Conservation (phyloP, 2,329 filamentous ascomycete genomes). For the Cytospora schulzeri region DNA sequence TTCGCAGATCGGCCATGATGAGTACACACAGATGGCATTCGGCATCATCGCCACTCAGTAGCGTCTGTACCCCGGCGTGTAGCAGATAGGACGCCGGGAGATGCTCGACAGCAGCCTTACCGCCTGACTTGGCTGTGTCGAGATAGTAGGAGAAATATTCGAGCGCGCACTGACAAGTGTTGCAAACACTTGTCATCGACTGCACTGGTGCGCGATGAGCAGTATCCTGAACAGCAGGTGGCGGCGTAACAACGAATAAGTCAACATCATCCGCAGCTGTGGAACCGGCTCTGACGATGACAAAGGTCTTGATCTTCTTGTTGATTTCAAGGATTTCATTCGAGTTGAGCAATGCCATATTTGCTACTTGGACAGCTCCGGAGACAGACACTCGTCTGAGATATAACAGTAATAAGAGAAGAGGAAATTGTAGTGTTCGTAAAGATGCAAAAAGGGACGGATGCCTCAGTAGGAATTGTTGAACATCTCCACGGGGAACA, state of each 20-base stretch:
- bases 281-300: slow-evolving; percentile 4
- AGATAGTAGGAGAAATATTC: background rate
- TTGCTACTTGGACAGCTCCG: background rate
- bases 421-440: too few species aligned
- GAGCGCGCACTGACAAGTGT: background rate
- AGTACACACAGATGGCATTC: slow-evolving; percentile 25
- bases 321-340: slow-evolving; percentile 21
- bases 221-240: slow-evolving; percentile 1
- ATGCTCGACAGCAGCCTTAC: slow-evolving; percentile 4
- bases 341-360: slow-evolving; percentile 16
- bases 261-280: slow-evolving; percentile 18
- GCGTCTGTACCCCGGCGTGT: slow-evolving; percentile 19
- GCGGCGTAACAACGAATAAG: slow-evolving; percentile 23
- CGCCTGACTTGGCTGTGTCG: background rate
- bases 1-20: slow-evolving; percentile 22
- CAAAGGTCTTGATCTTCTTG: slow-evolving; percentile 21
- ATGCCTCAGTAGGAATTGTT: too few species aligned
- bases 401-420: too few species aligned
- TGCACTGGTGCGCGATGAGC: slow-evolving; percentile 5
- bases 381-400: too few species aligned
- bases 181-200: background rate
- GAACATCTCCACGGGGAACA: too few species aligned
- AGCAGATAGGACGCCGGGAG: slow-evolving; percentile 16
- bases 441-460: too few species aligned
- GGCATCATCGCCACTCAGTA: slow-evolving; percentile 14